These are phyloP conservation scores for Wickerhamomyces sp. DNA, from an alignment of 1,139 yeast species.

Conservation along the genomic window DNA sequence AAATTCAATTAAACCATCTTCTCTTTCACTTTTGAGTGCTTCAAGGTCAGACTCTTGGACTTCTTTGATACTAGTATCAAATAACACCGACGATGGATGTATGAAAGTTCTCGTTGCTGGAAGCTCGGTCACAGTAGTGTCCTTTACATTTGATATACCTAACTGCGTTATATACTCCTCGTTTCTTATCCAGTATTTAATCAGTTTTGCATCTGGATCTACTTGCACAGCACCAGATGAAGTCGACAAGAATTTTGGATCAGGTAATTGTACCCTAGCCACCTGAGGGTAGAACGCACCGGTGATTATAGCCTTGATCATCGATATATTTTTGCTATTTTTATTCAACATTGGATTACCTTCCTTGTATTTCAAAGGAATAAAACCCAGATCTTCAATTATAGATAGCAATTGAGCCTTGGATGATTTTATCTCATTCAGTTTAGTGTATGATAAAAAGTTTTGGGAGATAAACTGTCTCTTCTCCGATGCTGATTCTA, in stretches of 20 bases:
- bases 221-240: slow-evolving; percentile 76
- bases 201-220: slow-evolving; percentile 75
- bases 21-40: slow-evolving; percentile 25
- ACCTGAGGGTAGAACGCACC: slow-evolving; percentile 82
- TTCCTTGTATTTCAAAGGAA: slow-evolving; percentile 45
- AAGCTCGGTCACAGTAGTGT: slow-evolving; percentile 21
- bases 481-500: slow-evolving; percentile 26
- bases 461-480: slow-evolving; percentile 58
- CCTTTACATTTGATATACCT: slow-evolving; percentile 10
- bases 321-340: slow-evolving; percentile 43
- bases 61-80: slow-evolving; percentile 34
- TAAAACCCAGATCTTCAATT: slow-evolving; percentile 72
- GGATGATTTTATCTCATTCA: slow-evolving; percentile 70
- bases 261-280: slow-evolving; percentile 78
- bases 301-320: slow-evolving; percentile 65
- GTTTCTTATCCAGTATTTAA: slow-evolving; percentile 70
- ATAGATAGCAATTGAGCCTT: slow-evolving; percentile 63
- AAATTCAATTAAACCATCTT: slow-evolving; percentile 37
- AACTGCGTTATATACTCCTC: slow-evolving; percentile 39
- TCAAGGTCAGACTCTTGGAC: slow-evolving; percentile 17
- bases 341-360: slow-evolving; percentile 35
- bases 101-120: slow-evolving; percentile 71
- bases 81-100: slow-evolving; percentile 78
- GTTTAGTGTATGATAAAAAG: slow-evolving; percentile 54
- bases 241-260: slow-evolving; percentile 66